phyloP scores from a whole-genome alignment of 2,329 filamentous ascomycete genomes.

The Curvularia eragrostidis region DNA sequence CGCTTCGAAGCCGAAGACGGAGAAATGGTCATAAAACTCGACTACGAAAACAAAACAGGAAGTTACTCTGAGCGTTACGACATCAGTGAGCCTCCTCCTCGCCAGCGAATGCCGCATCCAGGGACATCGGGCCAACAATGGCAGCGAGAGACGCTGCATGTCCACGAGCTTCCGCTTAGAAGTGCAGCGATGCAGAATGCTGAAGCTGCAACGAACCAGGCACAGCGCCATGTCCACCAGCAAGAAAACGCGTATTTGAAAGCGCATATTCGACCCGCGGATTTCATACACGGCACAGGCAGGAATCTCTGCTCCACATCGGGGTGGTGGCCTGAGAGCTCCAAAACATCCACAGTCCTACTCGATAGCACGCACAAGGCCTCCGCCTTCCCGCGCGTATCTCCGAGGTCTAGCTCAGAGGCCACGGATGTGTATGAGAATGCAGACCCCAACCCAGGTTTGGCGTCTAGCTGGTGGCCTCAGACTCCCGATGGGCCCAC shows the following conservation, averaged over 20 bases:
- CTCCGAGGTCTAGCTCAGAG: background rate
- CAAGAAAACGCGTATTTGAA: slow-evolving; percentile 5
- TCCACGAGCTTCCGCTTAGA: slow-evolving; percentile 11
- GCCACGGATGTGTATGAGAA: background rate
- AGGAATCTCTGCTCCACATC: slow-evolving; percentile 33
- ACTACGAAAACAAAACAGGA: slow-evolving; percentile 29
- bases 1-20: slow-evolving; percentile 39
- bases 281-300: slow-evolving; percentile 28
- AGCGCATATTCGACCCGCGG: slow-evolving; percentile 8
- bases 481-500: slow-evolving; percentile 13
- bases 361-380: slow-evolving; percentile 18
- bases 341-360: slow-evolving; percentile 3
- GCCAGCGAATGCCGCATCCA: slow-evolving; percentile 1
- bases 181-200: background rate
- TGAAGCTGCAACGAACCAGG: background rate
- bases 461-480: slow-evolving; percentile 25
- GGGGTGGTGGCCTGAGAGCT: slow-evolving; percentile 29
- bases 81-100: slow-evolving; percentile 15
- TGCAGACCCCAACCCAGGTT: slow-evolving; percentile 11
- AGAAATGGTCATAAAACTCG: slow-evolving; percentile 40
- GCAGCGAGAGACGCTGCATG: slow-evolving; percentile 9
- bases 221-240: background rate
- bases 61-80: slow-evolving; percentile 16
- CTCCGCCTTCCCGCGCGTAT: slow-evolving; percentile 10
- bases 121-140: slow-evolving; percentile 3